These are phyloP conservation scores for Cornus controversa DNA, from an alignment of 148 eudicot species.

Conservation along the genomic window DNA sequence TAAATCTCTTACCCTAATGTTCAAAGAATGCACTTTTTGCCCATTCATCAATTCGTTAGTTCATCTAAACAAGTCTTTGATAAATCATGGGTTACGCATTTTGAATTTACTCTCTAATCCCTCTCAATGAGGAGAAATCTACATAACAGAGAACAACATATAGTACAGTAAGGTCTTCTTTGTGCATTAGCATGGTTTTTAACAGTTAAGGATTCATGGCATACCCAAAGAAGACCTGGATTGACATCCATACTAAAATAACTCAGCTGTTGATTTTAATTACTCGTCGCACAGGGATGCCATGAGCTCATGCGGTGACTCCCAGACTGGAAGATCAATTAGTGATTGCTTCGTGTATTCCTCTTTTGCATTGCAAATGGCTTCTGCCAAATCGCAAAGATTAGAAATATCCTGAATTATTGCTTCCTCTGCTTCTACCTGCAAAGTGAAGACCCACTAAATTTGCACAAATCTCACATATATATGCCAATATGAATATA, in stretches of 20 bases:
- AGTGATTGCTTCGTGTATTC: conserved; percentile 37
- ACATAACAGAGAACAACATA: background rate
- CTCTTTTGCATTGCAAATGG: conserved; percentile 50
- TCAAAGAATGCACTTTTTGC: background rate
- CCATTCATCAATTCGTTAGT: background rate
- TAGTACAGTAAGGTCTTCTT: background rate
- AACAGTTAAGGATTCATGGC: background rate
- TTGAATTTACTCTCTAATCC: background rate
- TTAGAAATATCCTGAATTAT: conserved; percentile 42
- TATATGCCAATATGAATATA: no score
- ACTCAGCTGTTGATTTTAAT: background rate
- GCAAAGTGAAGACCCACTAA: background rate
- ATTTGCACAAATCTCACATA: background rate
- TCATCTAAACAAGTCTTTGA: background rate
- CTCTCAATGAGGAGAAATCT: background rate
- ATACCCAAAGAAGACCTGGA: background rate
- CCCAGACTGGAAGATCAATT: conserved; percentile 61
- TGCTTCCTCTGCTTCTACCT: conserved; percentile 74
- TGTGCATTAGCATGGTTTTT: background rate
- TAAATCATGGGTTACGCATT: background rate
- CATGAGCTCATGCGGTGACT: conserved; percentile 58
- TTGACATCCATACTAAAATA: background rate
- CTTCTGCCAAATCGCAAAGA: conserved; percentile 68
- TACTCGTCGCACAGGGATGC: conserved; percentile 43
- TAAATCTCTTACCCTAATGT: background rate